Evolutionary conservation across 2,329 filamentous ascomycete genomes (phyloP).

Genomic region (Colletotrichum sp.): DNA sequence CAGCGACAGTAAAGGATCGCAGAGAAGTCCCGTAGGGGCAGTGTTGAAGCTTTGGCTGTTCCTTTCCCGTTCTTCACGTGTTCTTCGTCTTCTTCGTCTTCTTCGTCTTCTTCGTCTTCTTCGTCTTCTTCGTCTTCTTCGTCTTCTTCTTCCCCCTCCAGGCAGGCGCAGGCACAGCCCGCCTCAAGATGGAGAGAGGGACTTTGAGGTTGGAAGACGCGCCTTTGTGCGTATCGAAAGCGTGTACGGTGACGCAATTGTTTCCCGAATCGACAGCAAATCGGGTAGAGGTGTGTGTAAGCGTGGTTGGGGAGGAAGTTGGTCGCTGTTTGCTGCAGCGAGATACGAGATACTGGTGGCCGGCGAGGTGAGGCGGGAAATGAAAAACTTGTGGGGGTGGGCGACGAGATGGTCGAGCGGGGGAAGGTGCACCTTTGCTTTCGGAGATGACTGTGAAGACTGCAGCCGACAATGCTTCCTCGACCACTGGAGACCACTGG

Average conservation of each 20-base stretch:
- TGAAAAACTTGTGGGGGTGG: conserved; percentile 24
- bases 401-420: conserved; percentile 34
- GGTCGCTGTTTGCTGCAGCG: background rate
- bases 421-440: conserved; percentile 22
- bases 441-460: background rate
- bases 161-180: background rate
- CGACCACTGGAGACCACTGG: background rate
- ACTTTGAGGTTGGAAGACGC: background rate
- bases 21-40: background rate
- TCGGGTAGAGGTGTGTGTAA: conserved; percentile 9
- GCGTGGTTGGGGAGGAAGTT: background rate
- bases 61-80: background rate
- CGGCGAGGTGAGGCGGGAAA: conserved; percentile 23
- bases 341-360: conserved; percentile 18
- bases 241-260: background rate
- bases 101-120: too few species aligned
- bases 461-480: background rate
- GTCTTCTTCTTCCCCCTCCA: background rate
- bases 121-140: background rate
- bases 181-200: background rate
- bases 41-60: background rate
- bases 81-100: background rate
- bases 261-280: background rate
- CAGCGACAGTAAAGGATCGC: background rate
- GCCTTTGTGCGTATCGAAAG: background rate